Conservation (phyloP, 257 asterid genomes). For the Striga asiatica region DNA sequence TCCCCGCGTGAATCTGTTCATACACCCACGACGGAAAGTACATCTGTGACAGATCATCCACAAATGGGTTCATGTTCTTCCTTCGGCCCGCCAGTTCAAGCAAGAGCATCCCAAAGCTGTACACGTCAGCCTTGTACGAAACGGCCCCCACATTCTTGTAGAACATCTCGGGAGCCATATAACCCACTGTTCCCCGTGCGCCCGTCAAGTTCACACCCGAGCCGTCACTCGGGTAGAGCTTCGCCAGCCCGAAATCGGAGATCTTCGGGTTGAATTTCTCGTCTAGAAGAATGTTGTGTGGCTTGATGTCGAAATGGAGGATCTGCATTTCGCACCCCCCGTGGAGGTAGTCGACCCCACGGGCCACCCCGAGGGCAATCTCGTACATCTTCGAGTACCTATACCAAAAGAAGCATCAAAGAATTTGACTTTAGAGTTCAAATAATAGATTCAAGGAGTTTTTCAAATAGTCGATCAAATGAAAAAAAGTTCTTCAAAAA, state of each 20-base stretch:
- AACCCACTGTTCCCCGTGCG: constrained; percentile 10
- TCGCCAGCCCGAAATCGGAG: constrained; percentile 30
- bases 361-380: constrained; percentile 34
- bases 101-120: constrained; percentile 50
- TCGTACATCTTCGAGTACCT: too few species aligned
- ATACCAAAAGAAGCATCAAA: too few species aligned
- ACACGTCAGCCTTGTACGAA: constrained; percentile 40
- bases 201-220: too few species aligned
- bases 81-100: constrained; percentile 40
- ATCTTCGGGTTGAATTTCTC: constrained; percentile 32
- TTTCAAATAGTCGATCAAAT: too few species aligned
- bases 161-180: constrained; percentile 20
- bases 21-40: constrained; percentile 39
- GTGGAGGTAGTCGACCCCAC: constrained; percentile 36
- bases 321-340: constrained; percentile 22
- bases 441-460: too few species aligned
- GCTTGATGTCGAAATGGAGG: constrained; percentile 35
- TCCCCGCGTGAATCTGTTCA: constrained; percentile 20
- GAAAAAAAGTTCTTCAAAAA: too few species aligned
- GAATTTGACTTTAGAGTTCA: too few species aligned
- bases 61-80: constrained; percentile 25
- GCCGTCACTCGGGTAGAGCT: constrained; percentile 19
- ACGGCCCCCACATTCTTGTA: constrained; percentile 28
- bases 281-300: constrained; percentile 35
- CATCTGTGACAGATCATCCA: constrained; percentile 25